Evolutionary conservation across 495 filamentous ascomycete species (phyloP).

Genomic region (Podospora anserina): DNA sequence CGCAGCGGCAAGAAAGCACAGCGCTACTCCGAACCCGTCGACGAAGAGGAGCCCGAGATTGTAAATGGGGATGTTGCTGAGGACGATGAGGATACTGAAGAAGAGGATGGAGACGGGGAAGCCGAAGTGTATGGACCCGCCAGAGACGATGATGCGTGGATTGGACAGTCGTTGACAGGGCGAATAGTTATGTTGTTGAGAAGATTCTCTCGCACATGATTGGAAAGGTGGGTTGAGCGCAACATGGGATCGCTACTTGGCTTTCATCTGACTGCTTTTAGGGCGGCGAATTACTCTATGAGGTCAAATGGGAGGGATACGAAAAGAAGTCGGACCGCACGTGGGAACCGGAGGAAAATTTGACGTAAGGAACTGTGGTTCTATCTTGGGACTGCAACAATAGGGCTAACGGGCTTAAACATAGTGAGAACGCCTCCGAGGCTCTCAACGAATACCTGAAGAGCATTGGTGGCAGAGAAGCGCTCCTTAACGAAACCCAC

Average conservation of each 20-base stretch:
- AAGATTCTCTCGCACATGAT: constrained; percentile 53
- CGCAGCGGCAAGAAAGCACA: constrained; percentile 22
- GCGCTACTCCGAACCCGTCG: constrained; percentile 23
- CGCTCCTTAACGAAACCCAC: constrained; percentile 43
- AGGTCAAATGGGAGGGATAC: constrained; percentile 63
- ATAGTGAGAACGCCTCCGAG: constrained; percentile 43
- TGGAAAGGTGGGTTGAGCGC: constrained; percentile 40
- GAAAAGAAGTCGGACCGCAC: constrained; percentile 57
- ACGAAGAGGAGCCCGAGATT: constrained; percentile 13
- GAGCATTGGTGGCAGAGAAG: constrained; percentile 52
- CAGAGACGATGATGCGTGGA: neutral
- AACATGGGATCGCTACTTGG: neutral
- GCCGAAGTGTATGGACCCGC: constrained; percentile 39
- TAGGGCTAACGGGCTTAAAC: constrained; percentile 6
- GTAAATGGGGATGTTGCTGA: constrained; percentile 31
- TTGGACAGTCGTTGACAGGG: constrained; percentile 11
- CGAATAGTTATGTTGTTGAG: constrained; percentile 54
- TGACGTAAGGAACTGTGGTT: constrained; percentile 38
- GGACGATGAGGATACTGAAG: constrained; percentile 39
- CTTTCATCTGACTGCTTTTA: neutral
- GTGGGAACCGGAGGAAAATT: constrained; percentile 60
- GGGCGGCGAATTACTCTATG: constrained; percentile 44
- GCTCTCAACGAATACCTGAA: constrained; percentile 47
- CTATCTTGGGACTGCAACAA: neutral
- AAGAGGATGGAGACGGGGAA: constrained; percentile 36